Evolutionary conservation across 2,329 filamentous ascomycete genomes (phyloP).

Genomic region (Pezicula carpinea): DNA sequence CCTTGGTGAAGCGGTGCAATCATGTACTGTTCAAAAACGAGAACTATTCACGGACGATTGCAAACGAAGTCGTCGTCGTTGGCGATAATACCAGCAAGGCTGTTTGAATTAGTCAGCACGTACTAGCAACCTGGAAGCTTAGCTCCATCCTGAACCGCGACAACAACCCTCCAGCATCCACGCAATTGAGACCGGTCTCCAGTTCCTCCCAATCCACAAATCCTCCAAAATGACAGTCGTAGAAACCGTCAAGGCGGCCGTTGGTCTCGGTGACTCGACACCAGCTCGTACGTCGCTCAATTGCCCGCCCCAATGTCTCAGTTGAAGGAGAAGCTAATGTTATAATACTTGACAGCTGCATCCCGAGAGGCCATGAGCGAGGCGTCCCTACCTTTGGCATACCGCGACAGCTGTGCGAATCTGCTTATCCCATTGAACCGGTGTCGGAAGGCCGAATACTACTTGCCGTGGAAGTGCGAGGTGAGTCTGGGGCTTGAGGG

Average conservation of each 20-base stretch:
- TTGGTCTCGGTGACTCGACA: constrained; percentile 35
- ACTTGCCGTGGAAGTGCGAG: constrained; percentile 96
- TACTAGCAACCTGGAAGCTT: too few species aligned
- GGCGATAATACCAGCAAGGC: too few species aligned
- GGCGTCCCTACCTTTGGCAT: constrained; percentile 79
- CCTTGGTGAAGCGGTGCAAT: too few species aligned
- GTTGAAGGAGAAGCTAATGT: neutral
- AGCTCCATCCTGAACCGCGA: too few species aligned
- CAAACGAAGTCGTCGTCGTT: too few species aligned
- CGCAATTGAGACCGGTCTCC: neutral
- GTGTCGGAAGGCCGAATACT: constrained; percentile 88
- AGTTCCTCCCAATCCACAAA: neutral
- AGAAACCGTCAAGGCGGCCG: constrained; percentile 42
- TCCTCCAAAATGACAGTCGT: constrained; percentile 37
- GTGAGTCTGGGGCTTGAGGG: constrained; percentile 47
- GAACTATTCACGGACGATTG: too few species aligned
- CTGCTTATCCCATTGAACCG: constrained; percentile 93
- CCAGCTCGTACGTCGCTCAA: constrained; percentile 18
- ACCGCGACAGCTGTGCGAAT: constrained; percentile 93
- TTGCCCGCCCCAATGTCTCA: constrained; percentile 1
- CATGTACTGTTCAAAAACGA: too few species aligned
- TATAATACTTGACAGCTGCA: constrained; percentile 49
- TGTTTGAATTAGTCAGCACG: too few species aligned
- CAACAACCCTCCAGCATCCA: neutral
- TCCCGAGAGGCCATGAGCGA: constrained; percentile 92